Percentiles rank a stretch among this genome's conserved stretches.
phyloP scores from a whole-genome alignment of 2,329 filamentous ascomycete genomes.

The Fusarium sp. region DNA sequence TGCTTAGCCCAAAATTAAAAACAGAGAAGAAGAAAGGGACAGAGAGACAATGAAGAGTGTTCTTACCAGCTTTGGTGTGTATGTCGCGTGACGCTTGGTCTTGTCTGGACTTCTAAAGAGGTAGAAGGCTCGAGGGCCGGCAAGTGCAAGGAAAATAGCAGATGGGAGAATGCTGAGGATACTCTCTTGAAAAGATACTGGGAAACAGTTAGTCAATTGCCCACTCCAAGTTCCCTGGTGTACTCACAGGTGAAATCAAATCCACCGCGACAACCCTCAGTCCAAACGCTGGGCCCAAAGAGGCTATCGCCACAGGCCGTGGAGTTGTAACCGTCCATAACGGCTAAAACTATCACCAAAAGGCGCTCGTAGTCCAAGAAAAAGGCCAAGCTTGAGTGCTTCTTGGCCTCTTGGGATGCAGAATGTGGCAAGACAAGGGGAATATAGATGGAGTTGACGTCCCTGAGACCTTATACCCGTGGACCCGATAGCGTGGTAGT shows the following conservation, averaged over 20 bases:
- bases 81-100: constrained; percentile 38
- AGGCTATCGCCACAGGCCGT: constrained; percentile 42
- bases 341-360: background rate
- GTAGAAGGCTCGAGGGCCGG: constrained; percentile 34
- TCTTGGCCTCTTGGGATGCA: background rate
- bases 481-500: background rate
- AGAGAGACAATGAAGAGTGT: background rate
- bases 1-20: background rate
- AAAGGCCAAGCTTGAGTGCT: background rate
- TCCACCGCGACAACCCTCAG: constrained; percentile 43
- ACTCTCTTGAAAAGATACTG: constrained; percentile 45
- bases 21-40: background rate
- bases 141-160: constrained; percentile 38
- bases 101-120: constrained; percentile 37
- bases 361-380: background rate
- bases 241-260: constrained; percentile 45
- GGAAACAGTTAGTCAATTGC: background rate
- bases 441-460: background rate
- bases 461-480: background rate
- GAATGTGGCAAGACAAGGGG: background rate
- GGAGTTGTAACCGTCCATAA: constrained; percentile 38
- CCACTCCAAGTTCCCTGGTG: background rate
- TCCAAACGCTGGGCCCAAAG: constrained; percentile 42
- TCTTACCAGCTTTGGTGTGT: constrained; percentile 41
- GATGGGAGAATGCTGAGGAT: constrained; percentile 38